These are phyloP conservation scores for Salmacisia buchloeana DNA, from an alignment of 1,284 basidiomycete species.

Conservation along the genomic window DNA sequence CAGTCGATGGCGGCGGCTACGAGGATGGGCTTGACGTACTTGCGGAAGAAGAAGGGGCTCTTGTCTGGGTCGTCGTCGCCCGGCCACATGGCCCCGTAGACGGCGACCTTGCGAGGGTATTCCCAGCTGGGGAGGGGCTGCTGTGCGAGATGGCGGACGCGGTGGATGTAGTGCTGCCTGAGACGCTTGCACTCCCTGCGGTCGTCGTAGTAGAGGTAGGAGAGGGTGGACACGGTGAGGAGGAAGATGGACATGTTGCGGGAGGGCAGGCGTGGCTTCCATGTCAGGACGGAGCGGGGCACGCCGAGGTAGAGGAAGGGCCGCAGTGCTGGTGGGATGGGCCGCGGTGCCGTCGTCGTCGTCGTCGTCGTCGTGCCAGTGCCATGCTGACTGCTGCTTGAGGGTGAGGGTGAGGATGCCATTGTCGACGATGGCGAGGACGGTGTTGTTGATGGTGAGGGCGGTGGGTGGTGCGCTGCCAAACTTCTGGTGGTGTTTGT, in stretches of 20 bases:
- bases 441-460: constrained; percentile 10
- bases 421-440: background rate
- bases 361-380: constrained; percentile 5
- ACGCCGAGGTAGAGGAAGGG: constrained; percentile 55
- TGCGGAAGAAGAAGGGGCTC: constrained; percentile 78
- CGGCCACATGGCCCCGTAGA: constrained; percentile 84
- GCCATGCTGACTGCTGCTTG: constrained; percentile 8
- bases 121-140: constrained; percentile 65
- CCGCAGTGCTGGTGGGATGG: constrained; percentile 30
- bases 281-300: constrained; percentile 53
- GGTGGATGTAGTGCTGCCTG: constrained; percentile 69
- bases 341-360: constrained; percentile 17
- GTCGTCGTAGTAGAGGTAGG: constrained; percentile 78
- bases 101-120: constrained; percentile 71
- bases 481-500: background rate
- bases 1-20: constrained; percentile 92
- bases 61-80: constrained; percentile 89
- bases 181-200: constrained; percentile 70
- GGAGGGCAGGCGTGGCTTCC: constrained; percentile 64
- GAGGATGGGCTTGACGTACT: constrained; percentile 94
- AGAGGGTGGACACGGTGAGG: constrained; percentile 64
- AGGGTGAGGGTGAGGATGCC: constrained; percentile 13
- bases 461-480: background rate
- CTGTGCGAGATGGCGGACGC: constrained; percentile 70
- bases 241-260: constrained; percentile 92